These are phyloP conservation scores for Chaetomidium leptoderma DNA, from an alignment of 495 filamentous ascomycete species.

Conservation along the genomic window DNA sequence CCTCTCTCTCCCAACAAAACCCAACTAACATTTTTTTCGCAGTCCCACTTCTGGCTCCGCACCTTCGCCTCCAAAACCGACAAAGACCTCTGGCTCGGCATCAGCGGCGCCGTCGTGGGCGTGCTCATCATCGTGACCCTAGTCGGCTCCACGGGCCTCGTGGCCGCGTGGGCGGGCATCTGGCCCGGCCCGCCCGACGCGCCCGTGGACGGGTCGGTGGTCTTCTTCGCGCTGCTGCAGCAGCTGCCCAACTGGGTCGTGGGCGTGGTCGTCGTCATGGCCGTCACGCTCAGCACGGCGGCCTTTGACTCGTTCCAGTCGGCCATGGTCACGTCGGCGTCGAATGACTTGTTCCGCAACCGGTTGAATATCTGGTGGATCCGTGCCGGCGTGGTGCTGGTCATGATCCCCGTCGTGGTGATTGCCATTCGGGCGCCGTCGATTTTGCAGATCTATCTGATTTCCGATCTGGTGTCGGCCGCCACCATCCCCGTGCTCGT, in stretches of 20 bases:
- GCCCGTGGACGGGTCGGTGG: slow-evolving; percentile 54
- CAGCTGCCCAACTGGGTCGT: slow-evolving; percentile 69
- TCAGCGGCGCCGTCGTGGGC: slow-evolving; percentile 57
- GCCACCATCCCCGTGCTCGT: slow-evolving; percentile 64
- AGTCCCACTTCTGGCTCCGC: slow-evolving; percentile 71
- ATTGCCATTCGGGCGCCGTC: slow-evolving; percentile 66
- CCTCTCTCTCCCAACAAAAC: neutral
- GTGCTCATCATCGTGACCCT: slow-evolving; percentile 61
- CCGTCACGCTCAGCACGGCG: slow-evolving; percentile 64
- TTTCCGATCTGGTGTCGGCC: slow-evolving; percentile 68
- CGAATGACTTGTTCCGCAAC: slow-evolving; percentile 77
- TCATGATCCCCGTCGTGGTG: slow-evolving; percentile 66
- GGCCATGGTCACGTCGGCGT: slow-evolving; percentile 69
- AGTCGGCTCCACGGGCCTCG: slow-evolving; percentile 62
- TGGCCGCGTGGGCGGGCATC: slow-evolving; percentile 70
- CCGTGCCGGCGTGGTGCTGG: slow-evolving; percentile 56
- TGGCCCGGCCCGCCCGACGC: slow-evolving; percentile 50
- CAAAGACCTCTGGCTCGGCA: slow-evolving; percentile 66
- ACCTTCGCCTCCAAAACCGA: slow-evolving; percentile 77
- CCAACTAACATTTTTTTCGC: neutral
- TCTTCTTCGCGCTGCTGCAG: slow-evolving; percentile 67
- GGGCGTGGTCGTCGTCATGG: slow-evolving; percentile 71
- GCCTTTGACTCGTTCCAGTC: slow-evolving; percentile 72
- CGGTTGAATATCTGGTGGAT: slow-evolving; percentile 65
- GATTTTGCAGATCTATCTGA: slow-evolving; percentile 71